A percentile compares a stretch with the other conserved stretches of the same genome.
Conservation (phyloP, 1,139 yeast genomes). For the Groenewaldozyma auringiensis region DNA sequence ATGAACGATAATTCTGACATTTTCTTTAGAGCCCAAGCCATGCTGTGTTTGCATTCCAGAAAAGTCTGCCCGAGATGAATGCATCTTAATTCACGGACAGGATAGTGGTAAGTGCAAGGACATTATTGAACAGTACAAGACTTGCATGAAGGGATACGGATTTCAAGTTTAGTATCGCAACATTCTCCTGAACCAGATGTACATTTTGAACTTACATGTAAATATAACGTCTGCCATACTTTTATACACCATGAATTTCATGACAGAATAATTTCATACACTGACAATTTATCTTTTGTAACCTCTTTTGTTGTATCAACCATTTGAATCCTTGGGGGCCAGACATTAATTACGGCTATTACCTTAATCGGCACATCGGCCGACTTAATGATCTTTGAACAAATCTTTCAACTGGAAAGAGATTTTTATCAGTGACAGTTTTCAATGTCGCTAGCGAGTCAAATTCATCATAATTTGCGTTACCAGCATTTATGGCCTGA, state of each 20-base stretch:
- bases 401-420: too few relatives aligned
- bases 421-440: too few relatives aligned
- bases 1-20: not conserved
- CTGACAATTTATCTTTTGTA: too few relatives aligned
- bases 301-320: too few relatives aligned
- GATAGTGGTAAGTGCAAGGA: conserved; percentile 78
- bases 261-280: too few relatives aligned
- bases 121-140: conserved; percentile 62
- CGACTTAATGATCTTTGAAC: too few relatives aligned
- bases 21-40: conserved; percentile 61
- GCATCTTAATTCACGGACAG: conserved; percentile 73
- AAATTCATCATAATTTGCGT: conserved; percentile 33
- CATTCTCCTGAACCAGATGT: not conserved
- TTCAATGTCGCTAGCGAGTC: conserved; percentile 5
- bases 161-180: conserved; percentile 40
- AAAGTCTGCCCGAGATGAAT: conserved; percentile 78
- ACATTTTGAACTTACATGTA: too few relatives aligned
- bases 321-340: too few relatives aligned
- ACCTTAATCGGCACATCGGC: too few relatives aligned
- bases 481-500: conserved; percentile 50
- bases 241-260: too few relatives aligned
- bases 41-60: conserved; percentile 93
- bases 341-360: too few relatives aligned
- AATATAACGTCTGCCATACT: too few relatives aligned
- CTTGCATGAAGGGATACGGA: conserved; percentile 89